Base-by-base conservation (phyloP, 2,329 filamentous ascomycete species). In the Curvularia verruculosa region DNA sequence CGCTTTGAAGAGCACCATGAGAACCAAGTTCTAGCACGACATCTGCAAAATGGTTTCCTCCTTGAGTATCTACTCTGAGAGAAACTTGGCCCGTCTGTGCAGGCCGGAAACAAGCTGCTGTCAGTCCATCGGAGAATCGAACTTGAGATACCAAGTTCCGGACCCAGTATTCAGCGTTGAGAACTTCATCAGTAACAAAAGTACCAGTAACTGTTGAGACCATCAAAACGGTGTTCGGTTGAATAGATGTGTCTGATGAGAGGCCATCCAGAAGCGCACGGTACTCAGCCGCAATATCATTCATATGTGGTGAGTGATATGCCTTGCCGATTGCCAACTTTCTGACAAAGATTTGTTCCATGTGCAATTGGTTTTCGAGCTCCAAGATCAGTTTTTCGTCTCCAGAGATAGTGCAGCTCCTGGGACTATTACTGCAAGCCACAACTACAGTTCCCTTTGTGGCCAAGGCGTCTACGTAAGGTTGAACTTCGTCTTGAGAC, bases 331-430 rank as follows among this genome's bases (percentile, higher is more conserved):
- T 77, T 9, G 36, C 2, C 13, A 53, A 21, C 26, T 48, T 47
- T 6, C 51, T 29, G 12, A 31, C 26, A n/a, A 53, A 53, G 3
- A 53, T 34, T 18, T 43, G n/a, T 46, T 75, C 70, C 8, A 1
- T 13, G 28, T 36, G 26, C 12, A 47, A 31, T 56, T 59, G 49
- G 29, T 58, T 45, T 12, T 53, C 15, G 24, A 59, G 80, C 52
- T 82, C 80, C 45, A 81, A 82, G 0, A 80, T 80, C 10, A 65
- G 74, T 24, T 78, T 74, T 0, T 81, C 77, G 49, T 75, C 12
- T 23, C 19, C 19, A 10, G 51, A 24, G 21, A 52, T 44, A 2
- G 49, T 48, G 5, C n/a, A 72, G 54, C 24, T 46, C n/a, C 29
- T 37, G 0, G 46, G 36, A 15, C 52, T 49, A 15, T 58, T 51